phyloP scores from a whole-genome alignment of 345 rosid genomes.

The Populus tremula region DNA sequence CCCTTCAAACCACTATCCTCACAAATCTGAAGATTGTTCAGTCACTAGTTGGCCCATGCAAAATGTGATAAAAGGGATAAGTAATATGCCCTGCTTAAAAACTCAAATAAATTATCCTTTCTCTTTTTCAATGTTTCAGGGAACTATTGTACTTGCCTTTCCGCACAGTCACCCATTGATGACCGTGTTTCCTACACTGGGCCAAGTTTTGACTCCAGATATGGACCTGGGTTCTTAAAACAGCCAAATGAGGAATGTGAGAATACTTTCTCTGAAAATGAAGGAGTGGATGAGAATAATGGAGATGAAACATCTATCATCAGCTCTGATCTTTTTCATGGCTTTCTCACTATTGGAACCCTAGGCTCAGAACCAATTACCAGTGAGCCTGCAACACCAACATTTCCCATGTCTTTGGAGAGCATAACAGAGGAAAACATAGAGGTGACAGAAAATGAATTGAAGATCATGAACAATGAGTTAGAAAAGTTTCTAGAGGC shows the following conservation, averaged over 20 bases:
- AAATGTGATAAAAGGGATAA: background rate
- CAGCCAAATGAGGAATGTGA: slow-evolving; percentile 40
- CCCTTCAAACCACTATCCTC: slow-evolving; percentile 11
- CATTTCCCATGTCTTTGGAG: slow-evolving; percentile 51
- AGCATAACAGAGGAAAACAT: slow-evolving; percentile 37
- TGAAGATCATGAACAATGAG: slow-evolving; percentile 57
- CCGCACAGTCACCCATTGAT: slow-evolving; percentile 46
- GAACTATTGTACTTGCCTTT: slow-evolving; percentile 50
- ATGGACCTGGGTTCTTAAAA: slow-evolving; percentile 33
- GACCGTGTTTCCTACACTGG: slow-evolving; percentile 35
- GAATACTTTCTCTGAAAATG: slow-evolving; percentile 33
- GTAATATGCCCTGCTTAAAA: background rate
- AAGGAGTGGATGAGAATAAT: slow-evolving; percentile 24
- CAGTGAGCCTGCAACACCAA: slow-evolving; percentile 67
- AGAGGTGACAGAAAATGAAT: slow-evolving; percentile 60
- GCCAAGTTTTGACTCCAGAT: slow-evolving; percentile 42
- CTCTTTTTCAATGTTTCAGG: slow-evolving; percentile 45
- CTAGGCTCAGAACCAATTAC: slow-evolving; percentile 56
- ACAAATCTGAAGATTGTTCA: slow-evolving; percentile 2
- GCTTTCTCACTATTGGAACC: slow-evolving; percentile 88
- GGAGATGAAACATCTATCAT: slow-evolving; percentile 35
- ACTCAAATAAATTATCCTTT: slow-evolving; percentile 8
- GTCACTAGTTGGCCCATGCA: slow-evolving; percentile 8
- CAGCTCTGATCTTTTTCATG: slow-evolving; percentile 60
- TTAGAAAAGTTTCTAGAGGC: slow-evolving; percentile 78